Percentiles rank a stretch among this genome's conserved stretches.
Conservation (phyloP, 306 rosid species). For the Alnus rubra region DNA sequence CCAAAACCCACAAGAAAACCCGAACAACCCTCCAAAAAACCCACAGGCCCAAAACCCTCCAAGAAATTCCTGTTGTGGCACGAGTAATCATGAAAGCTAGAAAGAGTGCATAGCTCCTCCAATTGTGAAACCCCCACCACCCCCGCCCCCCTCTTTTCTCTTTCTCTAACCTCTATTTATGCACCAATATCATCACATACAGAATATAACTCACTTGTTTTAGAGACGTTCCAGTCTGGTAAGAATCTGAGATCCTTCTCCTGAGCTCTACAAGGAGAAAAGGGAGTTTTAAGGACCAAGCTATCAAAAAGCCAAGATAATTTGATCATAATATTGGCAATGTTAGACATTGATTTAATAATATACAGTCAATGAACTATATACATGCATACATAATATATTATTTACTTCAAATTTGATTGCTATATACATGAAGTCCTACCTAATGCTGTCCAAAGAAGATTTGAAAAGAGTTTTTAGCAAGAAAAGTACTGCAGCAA, state of each 20-base stretch:
- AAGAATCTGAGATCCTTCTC: slow-evolving; percentile 59
- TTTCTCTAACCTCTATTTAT: neutral
- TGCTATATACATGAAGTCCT: too few relatives aligned
- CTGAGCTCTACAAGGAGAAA: slow-evolving; percentile 59
- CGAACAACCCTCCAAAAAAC: too few relatives aligned
- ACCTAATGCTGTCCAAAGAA: too few relatives aligned
- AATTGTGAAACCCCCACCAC: too few relatives aligned
- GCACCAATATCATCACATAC: slow-evolving; percentile 28
- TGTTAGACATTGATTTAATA: slow-evolving; percentile 12
- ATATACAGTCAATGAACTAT: slow-evolving; percentile 13
- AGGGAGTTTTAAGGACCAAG: slow-evolving; percentile 25
- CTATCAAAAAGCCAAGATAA: slow-evolving; percentile 15
- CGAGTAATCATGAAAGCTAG: slow-evolving; percentile 9
- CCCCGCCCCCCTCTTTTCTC: too few relatives aligned
- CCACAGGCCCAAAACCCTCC: neutral
- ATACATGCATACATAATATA: too few relatives aligned
- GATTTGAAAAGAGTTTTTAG: too few relatives aligned
- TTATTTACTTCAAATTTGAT: too few relatives aligned
- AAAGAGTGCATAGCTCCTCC: slow-evolving; percentile 11
- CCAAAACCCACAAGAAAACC: too few relatives aligned
- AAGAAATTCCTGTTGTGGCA: slow-evolving; percentile 21
- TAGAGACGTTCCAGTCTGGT: slow-evolving; percentile 52
- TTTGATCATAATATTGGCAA: slow-evolving; percentile 23
- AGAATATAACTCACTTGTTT: slow-evolving; percentile 51
- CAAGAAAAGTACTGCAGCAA: too few relatives aligned